phyloP scores from a whole-genome alignment of 345 rosid species.

The Populus davidiana region DNA sequence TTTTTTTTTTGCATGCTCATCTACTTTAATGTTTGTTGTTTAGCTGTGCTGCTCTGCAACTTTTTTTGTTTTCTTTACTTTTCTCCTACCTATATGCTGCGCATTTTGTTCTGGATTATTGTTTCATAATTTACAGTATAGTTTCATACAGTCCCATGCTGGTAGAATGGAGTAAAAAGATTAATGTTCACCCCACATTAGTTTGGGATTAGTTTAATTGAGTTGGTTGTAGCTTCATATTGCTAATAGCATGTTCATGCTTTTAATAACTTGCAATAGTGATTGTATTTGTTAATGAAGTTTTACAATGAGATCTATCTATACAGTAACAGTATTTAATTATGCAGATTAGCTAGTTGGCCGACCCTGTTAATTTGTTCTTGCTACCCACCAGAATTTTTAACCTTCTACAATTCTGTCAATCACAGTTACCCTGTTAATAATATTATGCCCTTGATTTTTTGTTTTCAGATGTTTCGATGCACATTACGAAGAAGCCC shows the following conservation, averaged over 20 bases:
- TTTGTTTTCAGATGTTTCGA: slow-evolving; percentile 59
- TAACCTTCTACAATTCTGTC: neutral
- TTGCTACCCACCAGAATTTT: neutral
- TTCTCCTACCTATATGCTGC: neutral
- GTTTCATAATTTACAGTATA: neutral
- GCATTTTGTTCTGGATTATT: neutral
- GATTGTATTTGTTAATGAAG: neutral
- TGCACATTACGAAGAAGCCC: slow-evolving; percentile 70
- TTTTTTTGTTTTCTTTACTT: neutral
- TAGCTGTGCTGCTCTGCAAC: neutral
- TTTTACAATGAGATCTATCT: too few species aligned
- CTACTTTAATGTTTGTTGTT: neutral
- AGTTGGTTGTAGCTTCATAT: neutral
- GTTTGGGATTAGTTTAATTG: neutral
- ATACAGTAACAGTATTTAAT: too few species aligned
- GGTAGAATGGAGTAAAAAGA: neutral
- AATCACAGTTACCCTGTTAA: too few species aligned
- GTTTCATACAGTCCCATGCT: neutral
- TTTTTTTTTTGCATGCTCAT: neutral
- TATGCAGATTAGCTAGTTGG: too few species aligned
- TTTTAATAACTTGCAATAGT: neutral
- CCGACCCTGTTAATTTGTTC: neutral
- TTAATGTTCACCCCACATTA: neutral
- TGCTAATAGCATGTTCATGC: neutral
- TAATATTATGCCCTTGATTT: neutral